These are phyloP conservation scores for Magnolia changhungtana DNA, from an alignment of 164 flowering plant genomes.

Conservation along the genomic window DNA sequence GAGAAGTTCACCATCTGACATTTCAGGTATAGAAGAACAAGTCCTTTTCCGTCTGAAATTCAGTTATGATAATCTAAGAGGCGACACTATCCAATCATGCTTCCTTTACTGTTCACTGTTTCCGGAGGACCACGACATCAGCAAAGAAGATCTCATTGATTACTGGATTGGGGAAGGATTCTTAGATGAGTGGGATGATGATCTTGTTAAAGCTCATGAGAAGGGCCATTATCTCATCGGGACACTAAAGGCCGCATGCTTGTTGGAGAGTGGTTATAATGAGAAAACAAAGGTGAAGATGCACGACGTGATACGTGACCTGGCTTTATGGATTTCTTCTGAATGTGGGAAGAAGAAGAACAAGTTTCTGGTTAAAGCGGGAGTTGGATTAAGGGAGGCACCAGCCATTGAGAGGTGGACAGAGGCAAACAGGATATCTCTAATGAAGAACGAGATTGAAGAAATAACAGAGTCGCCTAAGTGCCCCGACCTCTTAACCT, in stretches of 20 bases:
- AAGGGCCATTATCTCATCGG: slow-evolving; percentile 9
- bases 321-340: slow-evolving; percentile 19
- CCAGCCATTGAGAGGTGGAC: slow-evolving; percentile 8
- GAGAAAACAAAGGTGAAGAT: slow-evolving; percentile 10
- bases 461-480: not conserved
- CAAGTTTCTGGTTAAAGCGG: slow-evolving; percentile 7
- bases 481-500: slow-evolving; percentile 21
- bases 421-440: slow-evolving; percentile 10
- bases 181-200: slow-evolving; percentile 5
- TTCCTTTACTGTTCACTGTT: slow-evolving; percentile 12
- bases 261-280: slow-evolving; percentile 10
- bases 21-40: not conserved
- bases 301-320: slow-evolving; percentile 12
- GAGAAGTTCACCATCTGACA: not conserved
- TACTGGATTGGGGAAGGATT: slow-evolving; percentile 15
- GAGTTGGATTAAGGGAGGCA: not conserved
- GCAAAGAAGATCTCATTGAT: slow-evolving; percentile 5
- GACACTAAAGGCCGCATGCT: slow-evolving; percentile 13
- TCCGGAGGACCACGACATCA: slow-evolving; percentile 8
- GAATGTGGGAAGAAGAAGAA: not conserved
- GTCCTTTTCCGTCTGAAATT: slow-evolving; percentile 7
- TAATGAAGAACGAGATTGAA: slow-evolving; percentile 8
- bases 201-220: slow-evolving; percentile 3
- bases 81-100: not conserved
- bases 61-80: slow-evolving; percentile 12